Evolutionary conservation across 495 filamentous ascomycete species (phyloP), one percentile per base, ranked within the genome.

Genomic region (Lasiosphaeriaceae sp.): DNA sequence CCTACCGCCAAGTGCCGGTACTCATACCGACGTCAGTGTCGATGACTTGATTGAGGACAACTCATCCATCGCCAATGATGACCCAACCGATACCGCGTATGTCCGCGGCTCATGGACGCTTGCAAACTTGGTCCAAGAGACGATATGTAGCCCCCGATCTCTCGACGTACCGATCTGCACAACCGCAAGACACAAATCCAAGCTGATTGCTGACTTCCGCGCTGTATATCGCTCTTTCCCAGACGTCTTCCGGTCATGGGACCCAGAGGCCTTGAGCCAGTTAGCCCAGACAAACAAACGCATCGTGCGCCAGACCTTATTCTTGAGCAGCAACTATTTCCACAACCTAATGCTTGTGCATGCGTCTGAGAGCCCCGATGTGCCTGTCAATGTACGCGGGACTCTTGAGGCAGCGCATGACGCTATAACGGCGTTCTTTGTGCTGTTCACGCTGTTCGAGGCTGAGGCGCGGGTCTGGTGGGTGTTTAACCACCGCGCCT

Each of bases 271-370:
- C 17, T 73, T 88, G 17, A 69, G 71, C 8, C 66, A 75, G 11
- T 71, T 84, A 22, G 77, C 80, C 0, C 62, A 63, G 35, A 74
- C 56, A 16, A 82, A 84, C 61, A 82, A 82, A 55, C 78, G 87
- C 3, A 71, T 80, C 2, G 83, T 85, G 14, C 72, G 86, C 11
- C 87, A 90, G 64, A 86, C 84, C 31, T 69, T 90, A 12, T 89
- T 89, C 57, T 69, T 89, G 21, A 83, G 79, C 12, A 84, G 79
- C 57, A 88, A 89, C 54, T 90, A 89, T 66, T 88, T 79, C 67
- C 87, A 90, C 65, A 88, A 86, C 64, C 72, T 90, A 12, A 89
- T 88, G 84, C 73, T 88, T 1, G 74, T 89, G 11, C 81, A 88
- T 54, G 79, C 79, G 1, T 78, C 80, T 39, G 83, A 83, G 55